Evolutionary conservation across 2,329 filamentous ascomycete species (phyloP), one percentile per base, ranked within the genome.

Genomic region (Colletotrichum sp.): DNA sequence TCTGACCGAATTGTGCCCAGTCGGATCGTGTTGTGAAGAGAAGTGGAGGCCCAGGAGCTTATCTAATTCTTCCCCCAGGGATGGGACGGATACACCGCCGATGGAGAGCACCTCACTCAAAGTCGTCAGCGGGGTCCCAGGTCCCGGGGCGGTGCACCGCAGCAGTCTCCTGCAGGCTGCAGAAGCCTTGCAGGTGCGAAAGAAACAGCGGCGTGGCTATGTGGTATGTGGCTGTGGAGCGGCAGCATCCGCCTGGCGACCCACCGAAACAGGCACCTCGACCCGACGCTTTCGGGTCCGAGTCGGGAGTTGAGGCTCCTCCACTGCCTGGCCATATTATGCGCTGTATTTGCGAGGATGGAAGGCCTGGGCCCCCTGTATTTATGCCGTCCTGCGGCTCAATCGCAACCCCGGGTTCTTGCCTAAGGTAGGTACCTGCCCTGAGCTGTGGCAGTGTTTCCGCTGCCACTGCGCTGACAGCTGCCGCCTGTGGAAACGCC

Each of bases 151-250:
- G 44, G 27, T 67, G 62, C 65, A 36, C 44, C n/a, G 44, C 44
- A 30, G 44, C 44, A 30, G 30, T 29, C 55, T 8, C 9, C 55
- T 49, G 59, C 27, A 34, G 44, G 22, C 55, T 49, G 59, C 27
- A 34, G 44, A 49, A 22, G 44, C n/a, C 44, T n/a, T 62, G 70
- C 11, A 30, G 9, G 25, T 16, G 59, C 36, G 36, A 49, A 25
- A 22, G 65, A 69, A 64, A 55, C 34, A 62, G 30, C 29, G 25
- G 65, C 36, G 52, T 59, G 66, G 66, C 66, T 61, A 8, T 39
- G 71, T 74, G 59, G 66, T 61, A 8, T 39, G 71, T 74, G 59
- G 66, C 71, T 55, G 71, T 70, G 71, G 44, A 63, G 71, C 71
- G 71, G 71, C 71, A 69, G 71, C 32, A 70, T 69, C 71, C 71